Evolutionary conservation across 768 basidiomycete genomes (phyloP).

Genomic region (Tricholoma bakamatsutake): DNA sequence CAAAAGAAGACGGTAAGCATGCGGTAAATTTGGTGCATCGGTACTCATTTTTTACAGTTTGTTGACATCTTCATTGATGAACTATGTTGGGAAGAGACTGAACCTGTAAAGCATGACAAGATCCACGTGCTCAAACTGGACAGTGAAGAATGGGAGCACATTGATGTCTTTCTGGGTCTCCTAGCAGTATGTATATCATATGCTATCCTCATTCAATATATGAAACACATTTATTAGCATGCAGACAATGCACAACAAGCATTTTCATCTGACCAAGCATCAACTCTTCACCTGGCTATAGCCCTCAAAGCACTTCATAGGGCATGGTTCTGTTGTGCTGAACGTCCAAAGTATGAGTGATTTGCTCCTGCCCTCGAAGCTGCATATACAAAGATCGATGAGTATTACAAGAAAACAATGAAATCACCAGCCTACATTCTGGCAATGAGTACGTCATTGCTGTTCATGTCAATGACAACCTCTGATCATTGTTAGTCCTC

Average conservation of each 20-base stretch:
- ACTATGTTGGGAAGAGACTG: constrained; percentile 15
- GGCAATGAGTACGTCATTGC: too few species aligned
- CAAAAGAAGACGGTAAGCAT: not conserved
- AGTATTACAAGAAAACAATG: too few species aligned
- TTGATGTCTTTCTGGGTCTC: too few species aligned
- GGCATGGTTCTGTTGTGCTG: not conserved
- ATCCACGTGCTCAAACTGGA: constrained; percentile 9
- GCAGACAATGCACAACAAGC: constrained; percentile 6
- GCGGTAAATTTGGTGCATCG: not conserved
- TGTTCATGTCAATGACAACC: too few species aligned
- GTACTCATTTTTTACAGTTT: constrained; percentile 9
- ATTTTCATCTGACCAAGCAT: not conserved
- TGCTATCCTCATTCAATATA: not conserved
- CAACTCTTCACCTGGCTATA: too few species aligned
- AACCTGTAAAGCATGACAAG: constrained; percentile 16
- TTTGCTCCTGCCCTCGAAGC: constrained; percentile 4
- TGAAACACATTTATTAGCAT: not conserved
- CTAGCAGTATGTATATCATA: constrained; percentile 11
- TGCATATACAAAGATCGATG: too few species aligned
- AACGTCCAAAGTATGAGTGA: constrained; percentile 11
- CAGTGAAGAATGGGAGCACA: too few species aligned
- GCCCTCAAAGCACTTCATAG: too few species aligned
- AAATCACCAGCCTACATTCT: too few species aligned
- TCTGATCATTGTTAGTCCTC: constrained; percentile 13
- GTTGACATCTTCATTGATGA: constrained; percentile 22